phyloP scores from a whole-genome alignment of 208 protist species.

The Wallacemonas collosoma region DNA sequence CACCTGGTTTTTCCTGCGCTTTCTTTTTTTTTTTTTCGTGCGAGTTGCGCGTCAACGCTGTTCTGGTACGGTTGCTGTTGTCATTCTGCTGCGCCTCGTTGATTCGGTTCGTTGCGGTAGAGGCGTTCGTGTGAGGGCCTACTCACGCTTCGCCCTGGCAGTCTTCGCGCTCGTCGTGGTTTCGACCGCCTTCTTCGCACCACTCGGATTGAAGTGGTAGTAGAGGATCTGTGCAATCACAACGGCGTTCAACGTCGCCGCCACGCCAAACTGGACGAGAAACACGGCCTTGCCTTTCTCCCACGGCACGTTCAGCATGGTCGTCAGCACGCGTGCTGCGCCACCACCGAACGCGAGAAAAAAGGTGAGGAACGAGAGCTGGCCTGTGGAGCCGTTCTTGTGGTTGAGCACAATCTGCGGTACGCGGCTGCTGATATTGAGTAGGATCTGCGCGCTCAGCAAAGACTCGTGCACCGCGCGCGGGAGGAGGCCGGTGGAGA shows the following conservation, averaged over 20 bases:
- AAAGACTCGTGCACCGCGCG: conserved; percentile 52
- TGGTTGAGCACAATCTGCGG: conserved; percentile 82
- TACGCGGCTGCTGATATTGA: conserved; percentile 71
- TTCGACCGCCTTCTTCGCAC: conserved; percentile 6
- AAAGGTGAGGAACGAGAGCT: conserved; percentile 85
- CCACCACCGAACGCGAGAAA: conserved; percentile 81
- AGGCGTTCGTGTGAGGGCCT: no score
- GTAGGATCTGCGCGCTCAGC: conserved; percentile 61
- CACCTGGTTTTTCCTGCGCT: no score
- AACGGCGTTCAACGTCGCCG: conserved; percentile 59
- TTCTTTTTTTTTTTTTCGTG: no score
- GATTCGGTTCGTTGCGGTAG: no score
- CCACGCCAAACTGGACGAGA: conserved; percentile 62
- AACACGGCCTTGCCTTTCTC: conserved; percentile 79
- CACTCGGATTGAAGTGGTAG: conserved; percentile 34
- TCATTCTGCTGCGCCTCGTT: no score
- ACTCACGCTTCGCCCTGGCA: conserved; percentile 13
- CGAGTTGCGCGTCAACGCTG: no score
- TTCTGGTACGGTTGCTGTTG: no score
- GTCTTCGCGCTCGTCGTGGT: background rate
- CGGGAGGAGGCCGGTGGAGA: conserved; percentile 50
- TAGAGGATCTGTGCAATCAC: conserved; percentile 75
- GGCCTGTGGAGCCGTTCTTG: conserved; percentile 61
- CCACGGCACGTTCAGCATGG: conserved; percentile 76
- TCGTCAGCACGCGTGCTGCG: conserved; percentile 74